A percentile compares a stretch with the other conserved stretches of the same genome.
These are phyloP conservation scores for Pseudofabraea citricarpa DNA, from an alignment of 2,329 filamentous ascomycete species.

Conservation along the genomic window DNA sequence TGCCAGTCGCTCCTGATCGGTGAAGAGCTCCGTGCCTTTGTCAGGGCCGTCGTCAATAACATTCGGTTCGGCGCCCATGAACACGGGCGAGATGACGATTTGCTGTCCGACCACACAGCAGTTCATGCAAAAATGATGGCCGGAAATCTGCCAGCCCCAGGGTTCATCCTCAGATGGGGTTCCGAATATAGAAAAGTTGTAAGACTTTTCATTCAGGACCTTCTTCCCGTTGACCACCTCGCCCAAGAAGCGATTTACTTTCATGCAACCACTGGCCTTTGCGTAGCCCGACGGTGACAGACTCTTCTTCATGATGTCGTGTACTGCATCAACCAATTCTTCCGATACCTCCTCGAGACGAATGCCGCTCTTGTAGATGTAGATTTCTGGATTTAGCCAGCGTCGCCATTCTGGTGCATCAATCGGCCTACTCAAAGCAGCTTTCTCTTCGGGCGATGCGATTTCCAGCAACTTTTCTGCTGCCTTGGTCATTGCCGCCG, in stretches of 20 bases:
- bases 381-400: constrained; percentile 4
- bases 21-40: constrained; percentile 3
- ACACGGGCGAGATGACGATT: constrained; percentile 66
- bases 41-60: constrained; percentile 9
- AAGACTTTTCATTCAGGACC: constrained; percentile 9
- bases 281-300: constrained; percentile 7
- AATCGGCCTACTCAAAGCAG: not conserved
- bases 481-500: not conserved
- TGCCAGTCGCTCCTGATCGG: constrained; percentile 28
- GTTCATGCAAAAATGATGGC: constrained; percentile 71
- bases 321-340: constrained; percentile 2
- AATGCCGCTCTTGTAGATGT: constrained; percentile 4
- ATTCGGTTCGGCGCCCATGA: constrained; percentile 76
- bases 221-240: constrained; percentile 4
- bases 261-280: constrained; percentile 6
- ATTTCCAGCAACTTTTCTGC: not conserved
- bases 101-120: constrained; percentile 61
- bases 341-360: constrained; percentile 7
- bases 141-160: constrained; percentile 44
- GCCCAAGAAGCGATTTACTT: constrained; percentile 9
- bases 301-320: constrained; percentile 3
- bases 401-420: not conserved
- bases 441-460: not conserved
- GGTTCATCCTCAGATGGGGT: constrained; percentile 5
- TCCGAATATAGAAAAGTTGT: constrained; percentile 12